phyloP scores from a whole-genome alignment of 768 basidiomycete genomes.

The Pleurotus sapidus region DNA sequence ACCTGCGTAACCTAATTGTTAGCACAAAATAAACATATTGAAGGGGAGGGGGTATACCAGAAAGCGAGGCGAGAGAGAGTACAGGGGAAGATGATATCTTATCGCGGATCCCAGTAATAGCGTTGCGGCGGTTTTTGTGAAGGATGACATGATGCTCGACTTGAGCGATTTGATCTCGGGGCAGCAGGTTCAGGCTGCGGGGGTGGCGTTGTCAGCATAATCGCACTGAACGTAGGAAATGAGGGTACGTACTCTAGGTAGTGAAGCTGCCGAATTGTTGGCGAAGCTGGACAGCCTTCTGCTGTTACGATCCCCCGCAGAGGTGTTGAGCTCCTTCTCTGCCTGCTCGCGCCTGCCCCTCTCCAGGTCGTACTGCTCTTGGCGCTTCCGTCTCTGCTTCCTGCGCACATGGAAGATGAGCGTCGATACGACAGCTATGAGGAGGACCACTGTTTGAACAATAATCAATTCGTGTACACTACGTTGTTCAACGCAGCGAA shows the following conservation, averaged over 20 bases:
- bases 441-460: conserved; percentile 13
- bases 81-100: background rate
- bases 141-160: conserved; percentile 10
- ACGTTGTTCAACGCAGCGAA: background rate
- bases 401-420: conserved; percentile 14
- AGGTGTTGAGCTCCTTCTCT: background rate
- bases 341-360: background rate
- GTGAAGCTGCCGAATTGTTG: background rate
- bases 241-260: background rate
- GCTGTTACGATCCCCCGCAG: conserved; percentile 23
- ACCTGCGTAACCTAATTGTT: no score
- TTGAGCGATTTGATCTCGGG: conserved; percentile 6
- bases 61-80: no score
- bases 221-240: background rate
- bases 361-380: conserved; percentile 8
- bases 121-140: conserved; percentile 11
- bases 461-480: background rate
- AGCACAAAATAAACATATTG: no score
- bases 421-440: conserved; percentile 16
- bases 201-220: background rate
- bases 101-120: conserved; percentile 14
- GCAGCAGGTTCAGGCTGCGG: conserved; percentile 6
- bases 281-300: conserved; percentile 8
- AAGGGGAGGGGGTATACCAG: no score
- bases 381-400: conserved; percentile 9